Conservation (phyloP, 108 stramenopile genomes). For the Discostella pseudostelligera region DNA sequence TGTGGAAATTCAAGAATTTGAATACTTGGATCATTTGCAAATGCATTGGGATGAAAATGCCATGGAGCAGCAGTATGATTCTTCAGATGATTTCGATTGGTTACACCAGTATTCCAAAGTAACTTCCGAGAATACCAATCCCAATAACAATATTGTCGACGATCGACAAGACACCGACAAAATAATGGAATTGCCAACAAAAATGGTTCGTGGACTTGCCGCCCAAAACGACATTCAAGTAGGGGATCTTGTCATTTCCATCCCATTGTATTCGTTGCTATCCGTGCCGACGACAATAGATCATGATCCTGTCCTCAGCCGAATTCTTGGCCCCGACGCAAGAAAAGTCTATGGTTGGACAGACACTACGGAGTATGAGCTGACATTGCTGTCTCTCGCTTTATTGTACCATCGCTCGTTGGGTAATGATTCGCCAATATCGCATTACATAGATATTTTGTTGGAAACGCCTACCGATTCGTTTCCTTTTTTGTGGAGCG, state of each 20-base stretch:
- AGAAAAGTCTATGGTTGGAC: conserved; percentile 66
- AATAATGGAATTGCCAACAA: conserved; percentile 22
- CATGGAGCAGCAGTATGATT: conserved; percentile 21
- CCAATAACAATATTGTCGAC: conserved; percentile 7
- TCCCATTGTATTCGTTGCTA: conserved; percentile 67
- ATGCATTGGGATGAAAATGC: conserved; percentile 48
- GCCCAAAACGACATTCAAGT: conserved; percentile 56
- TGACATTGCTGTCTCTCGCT: conserved; percentile 69
- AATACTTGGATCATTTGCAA: conserved; percentile 64
- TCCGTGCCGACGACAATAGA: conserved; percentile 75
- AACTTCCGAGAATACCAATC: conserved; percentile 11
- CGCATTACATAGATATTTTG: conserved; percentile 61
- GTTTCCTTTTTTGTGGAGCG: conserved; percentile 72
- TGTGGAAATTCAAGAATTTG: conserved; percentile 66
- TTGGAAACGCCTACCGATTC: conserved; percentile 43
- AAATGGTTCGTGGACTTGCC: conserved; percentile 68
- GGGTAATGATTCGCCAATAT: conserved; percentile 50
- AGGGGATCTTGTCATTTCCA: conserved; percentile 71
- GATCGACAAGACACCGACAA: conserved; percentile 9
- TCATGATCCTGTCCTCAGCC: conserved; percentile 63
- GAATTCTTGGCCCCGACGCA: conserved; percentile 58
- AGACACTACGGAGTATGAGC: conserved; percentile 54
- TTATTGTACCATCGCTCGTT: conserved; percentile 69
- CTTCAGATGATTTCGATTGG: conserved; percentile 41
- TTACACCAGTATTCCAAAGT: conserved; percentile 18